Percentiles rank a stretch among this genome's conserved stretches.
phyloP scores from a whole-genome alignment of 148 eudicot species.

The Camellia lanceoleosa region DNA sequence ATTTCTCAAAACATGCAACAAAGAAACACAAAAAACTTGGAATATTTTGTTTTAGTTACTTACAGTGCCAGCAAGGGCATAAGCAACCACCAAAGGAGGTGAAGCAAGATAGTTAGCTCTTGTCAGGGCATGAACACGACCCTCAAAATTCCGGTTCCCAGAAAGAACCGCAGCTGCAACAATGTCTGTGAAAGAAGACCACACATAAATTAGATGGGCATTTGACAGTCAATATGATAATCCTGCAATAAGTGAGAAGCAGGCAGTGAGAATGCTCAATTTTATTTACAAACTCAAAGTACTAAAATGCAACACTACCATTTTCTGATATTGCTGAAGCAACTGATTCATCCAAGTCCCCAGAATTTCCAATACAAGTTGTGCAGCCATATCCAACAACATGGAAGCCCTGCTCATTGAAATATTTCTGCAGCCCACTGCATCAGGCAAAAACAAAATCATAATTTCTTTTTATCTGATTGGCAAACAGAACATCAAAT shows the following conservation, averaged over 20 bases:
- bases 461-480: neutral
- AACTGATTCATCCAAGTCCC: conserved; percentile 59
- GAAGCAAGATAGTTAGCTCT: conserved; percentile 67
- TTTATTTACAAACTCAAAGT: neutral
- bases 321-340: conserved; percentile 56
- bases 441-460: conserved; percentile 1
- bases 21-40: too few species aligned
- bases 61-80: conserved; percentile 69
- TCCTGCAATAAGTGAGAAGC: conserved; percentile 4
- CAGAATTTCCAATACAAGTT: conserved; percentile 66
- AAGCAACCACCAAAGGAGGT: conserved; percentile 63
- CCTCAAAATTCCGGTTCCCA: conserved; percentile 62
- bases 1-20: too few species aligned
- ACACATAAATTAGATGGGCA: neutral
- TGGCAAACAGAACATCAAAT: neutral
- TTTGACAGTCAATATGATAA: neutral
- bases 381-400: conserved; percentile 71
- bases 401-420: conserved; percentile 58
- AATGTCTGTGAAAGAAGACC: conserved; percentile 37
- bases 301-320: conserved; percentile 28
- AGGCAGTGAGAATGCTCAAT: neutral
- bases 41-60: too few species aligned
- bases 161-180: conserved; percentile 64
- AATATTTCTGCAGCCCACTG: conserved; percentile 56
- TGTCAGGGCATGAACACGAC: conserved; percentile 60